phyloP scores from a whole-genome alignment of 371 early-diverging fungal genomes.

The Fennellomyces sp. region DNA sequence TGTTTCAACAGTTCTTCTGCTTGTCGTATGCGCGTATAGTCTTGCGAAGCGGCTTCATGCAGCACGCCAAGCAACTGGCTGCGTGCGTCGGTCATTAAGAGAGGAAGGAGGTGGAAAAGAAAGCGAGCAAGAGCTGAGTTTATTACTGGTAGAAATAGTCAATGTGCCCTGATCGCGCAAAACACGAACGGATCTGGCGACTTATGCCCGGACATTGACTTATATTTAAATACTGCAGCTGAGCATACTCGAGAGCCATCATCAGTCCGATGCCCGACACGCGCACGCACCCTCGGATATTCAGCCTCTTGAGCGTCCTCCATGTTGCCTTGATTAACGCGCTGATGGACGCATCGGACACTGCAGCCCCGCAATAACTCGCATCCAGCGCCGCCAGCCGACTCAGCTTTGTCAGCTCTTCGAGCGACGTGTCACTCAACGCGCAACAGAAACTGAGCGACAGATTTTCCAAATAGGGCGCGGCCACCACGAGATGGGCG shows the following conservation, averaged over 20 bases:
- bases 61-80: slow-evolving; percentile 60
- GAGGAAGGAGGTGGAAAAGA: background rate
- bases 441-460: slow-evolving; percentile 84
- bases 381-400: slow-evolving; percentile 62
- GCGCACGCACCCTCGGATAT: slow-evolving; percentile 62
- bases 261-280: slow-evolving; percentile 58
- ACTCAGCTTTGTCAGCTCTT: slow-evolving; percentile 45
- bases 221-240: slow-evolving; percentile 16
- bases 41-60: slow-evolving; percentile 71
- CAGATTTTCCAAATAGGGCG: slow-evolving; percentile 58
- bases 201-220: slow-evolving; percentile 24
- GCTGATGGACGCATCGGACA: slow-evolving; percentile 65
- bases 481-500: slow-evolving; percentile 47
- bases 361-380: slow-evolving; percentile 78
- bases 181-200: background rate
- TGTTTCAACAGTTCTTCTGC: slow-evolving; percentile 76
- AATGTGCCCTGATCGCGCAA: background rate
- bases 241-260: slow-evolving; percentile 16
- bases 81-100: slow-evolving; percentile 57
- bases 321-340: slow-evolving; percentile 29
- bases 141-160: background rate
- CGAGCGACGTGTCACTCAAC: slow-evolving; percentile 66
- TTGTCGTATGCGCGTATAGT: slow-evolving; percentile 60
- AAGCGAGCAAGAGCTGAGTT: background rate
- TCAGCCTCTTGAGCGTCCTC: slow-evolving; percentile 5